Evolutionary conservation across 225 moss, liverwort and hornwort genomes (phyloP).

Genomic region (Pseudisothecium myosuroides): DNA sequence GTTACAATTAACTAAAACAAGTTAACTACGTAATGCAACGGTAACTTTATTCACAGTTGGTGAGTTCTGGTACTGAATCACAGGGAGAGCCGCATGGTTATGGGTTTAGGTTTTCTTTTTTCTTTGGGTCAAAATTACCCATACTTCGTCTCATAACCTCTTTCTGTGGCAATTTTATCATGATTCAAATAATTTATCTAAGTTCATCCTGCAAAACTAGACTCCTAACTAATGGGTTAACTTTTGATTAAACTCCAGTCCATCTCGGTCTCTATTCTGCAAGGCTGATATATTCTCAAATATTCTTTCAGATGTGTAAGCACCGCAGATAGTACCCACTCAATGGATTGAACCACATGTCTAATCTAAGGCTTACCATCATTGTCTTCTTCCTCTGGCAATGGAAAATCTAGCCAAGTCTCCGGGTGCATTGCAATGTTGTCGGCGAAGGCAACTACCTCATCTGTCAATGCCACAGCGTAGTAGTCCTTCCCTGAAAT

Average conservation of each 20-base stretch:
- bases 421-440: slow-evolving; percentile 92
- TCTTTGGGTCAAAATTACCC: neutral
- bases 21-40: neutral
- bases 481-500: slow-evolving; percentile 39
- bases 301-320: neutral
- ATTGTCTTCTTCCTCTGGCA: slow-evolving; percentile 53
- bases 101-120: neutral
- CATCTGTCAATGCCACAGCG: slow-evolving; percentile 63
- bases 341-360: neutral
- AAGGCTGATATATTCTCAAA: neutral
- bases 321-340: neutral
- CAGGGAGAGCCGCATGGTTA: neutral
- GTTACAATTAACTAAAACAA: neutral
- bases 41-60: neutral
- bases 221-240: neutral
- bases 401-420: slow-evolving; percentile 94
- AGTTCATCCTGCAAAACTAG: neutral
- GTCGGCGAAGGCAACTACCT: slow-evolving; percentile 75
- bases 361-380: slow-evolving; percentile 46
- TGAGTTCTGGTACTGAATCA: neutral
- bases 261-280: neutral
- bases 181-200: neutral
- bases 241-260: neutral
- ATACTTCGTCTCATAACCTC: neutral
- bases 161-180: neutral